Percentiles rank a stretch among this genome's conserved stretches.
These are phyloP conservation scores for Lasiosphaeria hispida DNA, from an alignment of 495 filamentous ascomycete genomes.

Conservation along the genomic window DNA sequence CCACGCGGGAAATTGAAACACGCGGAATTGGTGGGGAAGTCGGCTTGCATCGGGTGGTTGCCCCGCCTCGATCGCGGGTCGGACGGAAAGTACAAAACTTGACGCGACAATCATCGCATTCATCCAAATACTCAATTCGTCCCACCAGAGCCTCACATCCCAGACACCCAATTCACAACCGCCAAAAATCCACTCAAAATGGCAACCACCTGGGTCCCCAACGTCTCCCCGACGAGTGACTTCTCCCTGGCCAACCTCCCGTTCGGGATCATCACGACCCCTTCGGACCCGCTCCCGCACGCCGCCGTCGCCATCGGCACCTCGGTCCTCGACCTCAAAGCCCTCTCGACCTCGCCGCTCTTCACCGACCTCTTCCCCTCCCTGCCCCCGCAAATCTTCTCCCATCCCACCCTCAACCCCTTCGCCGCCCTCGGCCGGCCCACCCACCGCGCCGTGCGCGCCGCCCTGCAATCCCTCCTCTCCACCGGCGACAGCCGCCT, in stretches of 20 bases:
- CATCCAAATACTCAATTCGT: too few species aligned
- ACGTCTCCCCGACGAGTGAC: constrained; percentile 34
- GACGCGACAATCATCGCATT: too few species aligned
- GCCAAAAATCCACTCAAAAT: constrained; percentile 14
- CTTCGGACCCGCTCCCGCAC: constrained; percentile 52
- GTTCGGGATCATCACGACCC: constrained; percentile 80
- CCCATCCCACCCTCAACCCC: constrained; percentile 69
- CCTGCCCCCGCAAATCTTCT: constrained; percentile 57
- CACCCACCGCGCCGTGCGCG: constrained; percentile 68
- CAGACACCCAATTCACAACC: not conserved
- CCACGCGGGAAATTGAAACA: too few species aligned
- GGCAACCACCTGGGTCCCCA: constrained; percentile 37
- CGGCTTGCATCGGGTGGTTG: too few species aligned
- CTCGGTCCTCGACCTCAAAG: constrained; percentile 71
- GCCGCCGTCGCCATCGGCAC: constrained; percentile 78
- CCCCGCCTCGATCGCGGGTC: too few species aligned
- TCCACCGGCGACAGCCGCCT: constrained; percentile 36
- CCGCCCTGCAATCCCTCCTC: constrained; percentile 72
- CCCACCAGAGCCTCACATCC: too few species aligned
- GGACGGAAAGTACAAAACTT: too few species aligned
- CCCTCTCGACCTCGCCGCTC: constrained; percentile 55
- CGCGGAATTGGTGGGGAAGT: too few species aligned
- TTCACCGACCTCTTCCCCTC: constrained; percentile 60
- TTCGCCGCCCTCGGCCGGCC: constrained; percentile 77
- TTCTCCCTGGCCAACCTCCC: constrained; percentile 92